Base-by-base conservation (phyloP, 345 rosid species). In the Salix dunnii region DNA sequence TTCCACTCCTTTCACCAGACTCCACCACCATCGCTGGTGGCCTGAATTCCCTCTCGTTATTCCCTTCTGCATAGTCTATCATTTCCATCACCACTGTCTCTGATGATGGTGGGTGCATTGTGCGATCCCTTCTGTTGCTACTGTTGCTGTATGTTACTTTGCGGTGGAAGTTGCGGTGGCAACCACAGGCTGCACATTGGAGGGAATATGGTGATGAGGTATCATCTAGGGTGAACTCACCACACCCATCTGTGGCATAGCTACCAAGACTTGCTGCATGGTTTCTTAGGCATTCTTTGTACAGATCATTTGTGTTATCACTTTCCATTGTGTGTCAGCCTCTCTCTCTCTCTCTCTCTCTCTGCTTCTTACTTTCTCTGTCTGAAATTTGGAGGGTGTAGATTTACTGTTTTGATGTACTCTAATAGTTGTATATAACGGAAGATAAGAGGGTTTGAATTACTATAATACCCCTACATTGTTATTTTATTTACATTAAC, bases 111-210 rank as follows among this genome's bases (percentile, higher is more conserved):
- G 74, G 79, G 10, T 68, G 73, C 23, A 30, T 68, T 12, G 7
- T 2, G 5, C 33, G 64, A n/a, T 75, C 73, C 23, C 70, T 76
- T 55, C 83, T 80, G 68, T 72, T 17, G 84, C 78, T 68, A 58
- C 79, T 58, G 60, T 74, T 51, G 66, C 73, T 64, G 70, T 73
- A 72, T 3, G 74, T 79, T 43, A 85, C 80, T 74, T 81, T 88
- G 67, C 96, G 91, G 90, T 94, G 98, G 92, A 92, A 94, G 88
- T 90, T 94, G 74, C 98, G 93, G 93, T 94, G 98, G 85, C 98
- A 94, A 53, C 97, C 97, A 69, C 97, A 94, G 36, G 98, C 98
- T 9, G 85, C 93, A 64, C 98, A 94, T 20, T 88, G 89, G 76
- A 90, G 90, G 75, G 75, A 1, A 7, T 82, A 30, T 20, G 85